These are phyloP conservation scores for Cryptomeria japonica DNA, from an alignment of 75 land plant genomes.

Conservation along the genomic window DNA sequence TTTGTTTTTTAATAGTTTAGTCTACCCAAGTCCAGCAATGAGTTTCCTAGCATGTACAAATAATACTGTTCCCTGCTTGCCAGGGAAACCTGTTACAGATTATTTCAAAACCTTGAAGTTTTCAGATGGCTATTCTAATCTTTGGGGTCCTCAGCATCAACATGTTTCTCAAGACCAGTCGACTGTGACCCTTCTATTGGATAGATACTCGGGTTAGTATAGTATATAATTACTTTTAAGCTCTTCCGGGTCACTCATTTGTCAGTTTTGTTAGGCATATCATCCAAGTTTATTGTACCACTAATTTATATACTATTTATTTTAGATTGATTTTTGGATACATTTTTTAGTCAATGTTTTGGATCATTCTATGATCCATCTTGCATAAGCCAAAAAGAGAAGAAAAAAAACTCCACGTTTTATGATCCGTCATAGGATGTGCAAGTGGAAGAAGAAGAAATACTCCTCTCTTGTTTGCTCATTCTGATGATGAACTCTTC, in stretches of 20 bases:
- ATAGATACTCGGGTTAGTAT: not conserved
- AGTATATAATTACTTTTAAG: not conserved
- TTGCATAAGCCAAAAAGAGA: too few relatives aligned
- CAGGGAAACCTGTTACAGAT: not conserved
- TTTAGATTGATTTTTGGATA: too few relatives aligned
- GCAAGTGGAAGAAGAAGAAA: too few relatives aligned
- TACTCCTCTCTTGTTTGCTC: too few relatives aligned
- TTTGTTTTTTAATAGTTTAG: too few relatives aligned
- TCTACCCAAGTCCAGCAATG: not conserved
- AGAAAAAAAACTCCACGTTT: too few relatives aligned
- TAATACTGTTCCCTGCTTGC: not conserved
- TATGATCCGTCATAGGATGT: too few relatives aligned
- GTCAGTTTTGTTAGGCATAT: not conserved
- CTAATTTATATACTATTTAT: too few relatives aligned
- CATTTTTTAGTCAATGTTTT: too few relatives aligned
- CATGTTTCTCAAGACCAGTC: not conserved
- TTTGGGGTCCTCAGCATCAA: slow-evolving; percentile 15
- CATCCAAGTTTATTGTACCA: not conserved
- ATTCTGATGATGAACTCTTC: too few relatives aligned
- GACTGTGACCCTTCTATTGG: slow-evolving; percentile 6
- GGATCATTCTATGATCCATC: too few relatives aligned
- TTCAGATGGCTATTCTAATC: slow-evolving; percentile 12
- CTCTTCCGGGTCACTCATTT: not conserved
- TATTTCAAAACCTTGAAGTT: slow-evolving; percentile 5
- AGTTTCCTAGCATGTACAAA: not conserved